Conservation (phyloP, 352 stramenopile genomes). For the Phytophthora chlamydospora region DNA sequence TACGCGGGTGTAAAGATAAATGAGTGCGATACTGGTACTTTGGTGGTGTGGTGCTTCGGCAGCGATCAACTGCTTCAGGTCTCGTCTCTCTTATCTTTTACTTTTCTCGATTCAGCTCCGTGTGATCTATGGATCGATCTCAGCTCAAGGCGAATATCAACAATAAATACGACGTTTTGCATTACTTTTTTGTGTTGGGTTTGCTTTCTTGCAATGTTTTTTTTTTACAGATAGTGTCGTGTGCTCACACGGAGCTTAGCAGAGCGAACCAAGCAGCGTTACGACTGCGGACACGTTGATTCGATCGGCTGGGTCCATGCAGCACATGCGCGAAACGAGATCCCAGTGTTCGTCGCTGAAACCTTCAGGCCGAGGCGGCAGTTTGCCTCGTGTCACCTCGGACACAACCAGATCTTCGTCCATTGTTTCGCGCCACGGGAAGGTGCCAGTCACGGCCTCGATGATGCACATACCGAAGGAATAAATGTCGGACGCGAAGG, state of each 20-base stretch:
- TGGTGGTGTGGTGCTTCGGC: constrained; percentile 32
- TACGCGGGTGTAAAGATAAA: constrained; percentile 37
- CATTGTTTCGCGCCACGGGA: constrained; percentile 33
- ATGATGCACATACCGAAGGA: constrained; percentile 50
- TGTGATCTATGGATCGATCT: constrained; percentile 4
- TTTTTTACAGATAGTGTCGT: constrained; percentile 11
- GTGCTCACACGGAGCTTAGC: background rate
- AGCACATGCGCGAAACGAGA: constrained; percentile 35
- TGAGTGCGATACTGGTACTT: constrained; percentile 38
- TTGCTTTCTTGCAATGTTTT: constrained; percentile 3
- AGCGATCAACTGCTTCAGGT: constrained; percentile 34
- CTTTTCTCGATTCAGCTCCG: constrained; percentile 18
- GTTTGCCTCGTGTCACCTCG: constrained; percentile 26
- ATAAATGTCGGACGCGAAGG: constrained; percentile 44
- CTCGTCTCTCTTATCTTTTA: constrained; percentile 28
- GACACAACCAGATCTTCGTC: constrained; percentile 31
- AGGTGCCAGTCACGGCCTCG: constrained; percentile 37
- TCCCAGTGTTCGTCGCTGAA: constrained; percentile 37
- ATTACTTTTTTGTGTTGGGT: constrained; percentile 20
- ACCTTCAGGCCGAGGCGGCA: constrained; percentile 14
- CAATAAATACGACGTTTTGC: constrained; percentile 39
- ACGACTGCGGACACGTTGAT: constrained; percentile 26
- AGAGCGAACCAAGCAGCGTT: constrained; percentile 18
- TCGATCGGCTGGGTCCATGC: constrained; percentile 27
- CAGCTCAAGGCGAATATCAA: constrained; percentile 6